Evolutionary conservation across 2,329 filamentous ascomycete species (phyloP), one percentile per base, ranked within the genome.

Genomic region (Verticillium isaacii): DNA sequence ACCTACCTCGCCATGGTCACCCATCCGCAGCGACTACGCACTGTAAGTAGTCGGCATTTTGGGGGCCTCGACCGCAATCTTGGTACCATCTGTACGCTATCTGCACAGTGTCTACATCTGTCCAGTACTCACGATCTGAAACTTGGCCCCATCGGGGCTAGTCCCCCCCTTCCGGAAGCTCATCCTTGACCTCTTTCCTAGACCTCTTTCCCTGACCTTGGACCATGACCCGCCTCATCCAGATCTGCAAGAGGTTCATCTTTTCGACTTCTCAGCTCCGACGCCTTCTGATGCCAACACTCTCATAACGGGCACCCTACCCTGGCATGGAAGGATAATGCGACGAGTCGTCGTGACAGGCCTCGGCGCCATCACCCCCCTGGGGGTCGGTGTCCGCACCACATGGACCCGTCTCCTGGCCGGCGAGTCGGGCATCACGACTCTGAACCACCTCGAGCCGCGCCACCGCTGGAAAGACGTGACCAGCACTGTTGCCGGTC

Each of bases 321-420:
- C 14, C 34, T 36, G 71, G 64, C 60, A 80, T 83, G 80, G 76
- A 71, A 77, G 62, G 67, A 75, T 69, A 66, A 87, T 87, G 82
- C 84, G 87, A 72, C 87, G 91, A 69, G 91, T 95, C 68, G 92
- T 94, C 70, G 88, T 95, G 72, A 95, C 92, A 60, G 91, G 92
- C 71, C 81, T 95, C 58, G 91, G 92, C 65, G 90, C 90, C 72
- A 84, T 95, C 69, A 92, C 91, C 67, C 93, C 93, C 62, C 81
- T 97, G 32, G 93, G 91, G 64, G 87, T 96, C 62, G 92, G 93
- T 64, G 82, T 90, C 65, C 86, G 85, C 66, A 86, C 80, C 61
- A 91, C 91, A 64, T 99, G 95, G 95, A 83, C 79, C 63, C 89
- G 91, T 60, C 85, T 99, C 52, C 75, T 98, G 34, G 87, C 90